These are phyloP conservation scores for Solanum etuberosum DNA, from an alignment of 257 asterid species.

Conservation along the genomic window DNA sequence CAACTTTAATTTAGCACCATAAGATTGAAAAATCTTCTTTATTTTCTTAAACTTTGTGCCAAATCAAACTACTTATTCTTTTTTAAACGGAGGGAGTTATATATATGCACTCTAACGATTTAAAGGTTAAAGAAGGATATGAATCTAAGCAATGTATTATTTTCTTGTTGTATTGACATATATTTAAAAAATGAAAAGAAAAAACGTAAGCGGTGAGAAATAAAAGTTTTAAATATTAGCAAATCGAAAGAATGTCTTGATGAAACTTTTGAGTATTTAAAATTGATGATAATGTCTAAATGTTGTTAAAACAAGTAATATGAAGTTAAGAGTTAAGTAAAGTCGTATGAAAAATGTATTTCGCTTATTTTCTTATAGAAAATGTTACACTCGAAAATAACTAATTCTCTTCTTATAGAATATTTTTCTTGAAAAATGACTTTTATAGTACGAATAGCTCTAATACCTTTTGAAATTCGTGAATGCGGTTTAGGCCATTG, in stretches of 20 bases:
- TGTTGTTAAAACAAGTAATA: background rate
- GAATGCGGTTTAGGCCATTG: constrained; percentile 6
- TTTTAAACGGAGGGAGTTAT: background rate
- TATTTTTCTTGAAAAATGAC: background rate
- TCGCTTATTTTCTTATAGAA: too few relatives aligned
- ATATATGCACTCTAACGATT: background rate
- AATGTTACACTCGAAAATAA: background rate
- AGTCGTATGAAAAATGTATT: background rate
- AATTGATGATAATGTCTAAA: background rate
- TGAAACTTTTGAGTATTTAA: background rate
- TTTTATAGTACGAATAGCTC: background rate
- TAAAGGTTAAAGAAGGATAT: background rate
- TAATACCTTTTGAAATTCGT: constrained; percentile 42
- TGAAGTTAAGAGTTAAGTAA: background rate
- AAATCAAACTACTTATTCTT: too few relatives aligned
- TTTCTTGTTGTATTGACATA: background rate
- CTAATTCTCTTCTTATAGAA: background rate
- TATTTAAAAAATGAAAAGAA: too few relatives aligned
- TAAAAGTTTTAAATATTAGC: background rate
- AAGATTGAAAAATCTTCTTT: too few relatives aligned
- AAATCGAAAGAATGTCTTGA: background rate
- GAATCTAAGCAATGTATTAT: background rate
- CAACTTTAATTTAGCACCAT: too few relatives aligned
- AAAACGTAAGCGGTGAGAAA: background rate
- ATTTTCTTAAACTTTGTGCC: too few relatives aligned